Evolutionary conservation across 345 rosid species (phyloP).

Genomic region (Mangifera indica): DNA sequence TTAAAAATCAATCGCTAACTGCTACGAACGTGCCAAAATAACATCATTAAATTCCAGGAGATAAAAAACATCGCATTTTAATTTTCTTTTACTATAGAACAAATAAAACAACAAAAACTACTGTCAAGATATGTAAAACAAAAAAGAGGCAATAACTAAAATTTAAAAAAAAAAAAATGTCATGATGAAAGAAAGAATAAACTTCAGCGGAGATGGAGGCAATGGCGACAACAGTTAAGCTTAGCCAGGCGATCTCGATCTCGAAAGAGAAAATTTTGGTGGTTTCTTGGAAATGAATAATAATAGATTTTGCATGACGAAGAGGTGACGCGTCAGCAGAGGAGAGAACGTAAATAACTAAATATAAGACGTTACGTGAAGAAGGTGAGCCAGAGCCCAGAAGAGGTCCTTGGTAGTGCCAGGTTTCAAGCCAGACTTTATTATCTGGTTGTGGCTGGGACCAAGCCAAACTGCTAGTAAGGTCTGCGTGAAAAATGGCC

Average conservation of each 20-base stretch:
- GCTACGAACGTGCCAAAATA: conserved; percentile 22
- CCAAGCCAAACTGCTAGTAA: neutral
- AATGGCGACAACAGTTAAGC: conserved; percentile 14
- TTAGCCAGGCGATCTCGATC: conserved; percentile 8
- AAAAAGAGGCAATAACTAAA: no score
- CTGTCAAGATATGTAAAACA: no score
- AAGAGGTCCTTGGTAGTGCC: neutral
- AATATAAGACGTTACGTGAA: no score
- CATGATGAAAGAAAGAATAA: neutral
- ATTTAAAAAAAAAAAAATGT: neutral
- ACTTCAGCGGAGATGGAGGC: conserved; percentile 13
- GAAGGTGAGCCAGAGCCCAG: neutral
- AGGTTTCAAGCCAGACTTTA: no score
- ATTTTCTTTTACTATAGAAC: neutral
- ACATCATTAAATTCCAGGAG: neutral
- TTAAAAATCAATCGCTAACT: conserved; percentile 14
- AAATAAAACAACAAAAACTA: neutral
- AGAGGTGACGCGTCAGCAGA: conserved; percentile 17
- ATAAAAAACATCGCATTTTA: neutral
- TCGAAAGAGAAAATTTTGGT: neutral
- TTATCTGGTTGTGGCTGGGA: no score
- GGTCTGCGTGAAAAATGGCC: no score
- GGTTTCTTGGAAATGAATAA: neutral
- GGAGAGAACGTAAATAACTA: no score
- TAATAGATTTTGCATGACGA: neutral